Evolutionary conservation across 148 eudicot genomes (phyloP).

Genomic region (Vaccinium darrowii): DNA sequence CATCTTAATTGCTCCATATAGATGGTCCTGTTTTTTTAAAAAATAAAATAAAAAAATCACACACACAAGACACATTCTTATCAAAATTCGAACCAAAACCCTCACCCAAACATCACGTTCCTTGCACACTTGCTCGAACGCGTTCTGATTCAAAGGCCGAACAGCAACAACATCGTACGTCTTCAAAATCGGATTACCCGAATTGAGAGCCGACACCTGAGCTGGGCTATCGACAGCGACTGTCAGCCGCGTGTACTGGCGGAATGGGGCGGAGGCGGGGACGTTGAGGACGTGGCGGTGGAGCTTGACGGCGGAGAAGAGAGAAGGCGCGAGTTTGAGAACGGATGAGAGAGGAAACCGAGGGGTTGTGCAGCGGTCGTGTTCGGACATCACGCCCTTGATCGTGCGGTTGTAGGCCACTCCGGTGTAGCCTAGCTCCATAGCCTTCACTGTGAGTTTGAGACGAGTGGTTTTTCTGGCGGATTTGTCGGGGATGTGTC

Average conservation of each 20-base stretch:
- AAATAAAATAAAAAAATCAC: too few relatives aligned
- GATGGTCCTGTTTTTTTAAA: too few relatives aligned
- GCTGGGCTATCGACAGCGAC: conserved; percentile 49
- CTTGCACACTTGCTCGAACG: conserved; percentile 72
- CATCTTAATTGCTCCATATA: too few relatives aligned
- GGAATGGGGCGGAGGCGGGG: conserved; percentile 42
- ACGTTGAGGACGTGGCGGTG: conserved; percentile 56
- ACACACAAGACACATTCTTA: not conserved
- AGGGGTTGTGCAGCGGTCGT: conserved; percentile 66
- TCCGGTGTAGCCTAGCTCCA: conserved; percentile 81
- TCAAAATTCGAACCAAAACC: not conserved
- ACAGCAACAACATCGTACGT: conserved; percentile 84
- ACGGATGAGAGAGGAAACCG: conserved; percentile 63
- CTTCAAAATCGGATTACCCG: conserved; percentile 70
- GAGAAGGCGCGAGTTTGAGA: conserved; percentile 37
- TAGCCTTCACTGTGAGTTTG: conserved; percentile 49
- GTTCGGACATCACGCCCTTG: conserved; percentile 72
- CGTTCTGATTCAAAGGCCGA: conserved; percentile 65
- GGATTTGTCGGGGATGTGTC: conserved; percentile 29
- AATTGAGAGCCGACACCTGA: conserved; percentile 67
- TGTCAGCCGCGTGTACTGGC: conserved; percentile 78
- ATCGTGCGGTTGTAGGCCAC: conserved; percentile 73
- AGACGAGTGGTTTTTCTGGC: conserved; percentile 47
- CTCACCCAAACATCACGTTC: conserved; percentile 47
- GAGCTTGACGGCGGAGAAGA: conserved; percentile 49